phyloP scores from a whole-genome alignment of 768 basidiomycete species.

The Psilocybe sp. region DNA sequence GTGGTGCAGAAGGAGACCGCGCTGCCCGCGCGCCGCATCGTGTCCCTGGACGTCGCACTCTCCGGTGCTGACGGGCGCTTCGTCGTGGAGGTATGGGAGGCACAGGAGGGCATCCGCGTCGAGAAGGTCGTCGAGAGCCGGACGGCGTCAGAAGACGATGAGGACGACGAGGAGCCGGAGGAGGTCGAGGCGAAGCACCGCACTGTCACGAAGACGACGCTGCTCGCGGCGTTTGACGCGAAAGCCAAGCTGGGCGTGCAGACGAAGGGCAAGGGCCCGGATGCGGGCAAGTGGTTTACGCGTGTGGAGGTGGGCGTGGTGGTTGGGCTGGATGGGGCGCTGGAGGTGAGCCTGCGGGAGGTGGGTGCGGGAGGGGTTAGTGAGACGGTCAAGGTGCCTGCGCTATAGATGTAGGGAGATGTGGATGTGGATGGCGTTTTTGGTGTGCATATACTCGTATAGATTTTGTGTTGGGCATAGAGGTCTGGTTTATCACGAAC shows the following conservation, averaged over 20 bases:
- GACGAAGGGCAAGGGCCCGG: constrained; percentile 34
- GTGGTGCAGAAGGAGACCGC: constrained; percentile 70
- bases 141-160: constrained; percentile 26
- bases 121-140: constrained; percentile 54
- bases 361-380: constrained; percentile 25
- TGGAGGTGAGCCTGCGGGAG: constrained; percentile 38
- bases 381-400: constrained; percentile 14
- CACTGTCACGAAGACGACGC: constrained; percentile 50
- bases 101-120: constrained; percentile 61
- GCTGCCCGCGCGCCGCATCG: constrained; percentile 60
- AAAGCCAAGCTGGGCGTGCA: constrained; percentile 40
- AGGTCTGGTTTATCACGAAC: too few relatives aligned
- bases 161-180: constrained; percentile 37
- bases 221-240: constrained; percentile 42
- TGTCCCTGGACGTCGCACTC: constrained; percentile 57
- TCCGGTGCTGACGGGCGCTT: constrained; percentile 41
- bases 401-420: constrained; percentile 1
- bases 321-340: constrained; percentile 32
- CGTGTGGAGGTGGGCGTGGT: constrained; percentile 45
- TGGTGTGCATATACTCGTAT: too few relatives aligned
- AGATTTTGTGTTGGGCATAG: too few relatives aligned
- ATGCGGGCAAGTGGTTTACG: constrained; percentile 48
- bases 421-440: too few relatives aligned
- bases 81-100: constrained; percentile 78
- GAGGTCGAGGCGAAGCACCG: constrained; percentile 64